These are phyloP conservation scores for Botrytis deweyae DNA, from an alignment of 2,329 filamentous ascomycete genomes.

Conservation along the genomic window DNA sequence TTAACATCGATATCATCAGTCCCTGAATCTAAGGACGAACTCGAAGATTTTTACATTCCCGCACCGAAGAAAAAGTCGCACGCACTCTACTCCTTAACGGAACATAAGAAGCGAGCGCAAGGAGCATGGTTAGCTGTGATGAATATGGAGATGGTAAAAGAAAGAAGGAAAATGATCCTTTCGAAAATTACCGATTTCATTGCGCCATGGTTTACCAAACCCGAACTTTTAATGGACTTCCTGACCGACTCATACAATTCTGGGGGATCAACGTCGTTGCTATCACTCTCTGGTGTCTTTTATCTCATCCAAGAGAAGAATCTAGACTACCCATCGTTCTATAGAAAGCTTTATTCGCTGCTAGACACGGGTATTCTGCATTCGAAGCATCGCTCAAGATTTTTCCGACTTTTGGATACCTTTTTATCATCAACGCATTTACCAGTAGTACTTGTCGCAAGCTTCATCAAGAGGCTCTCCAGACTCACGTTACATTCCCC, in stretches of 20 bases:
- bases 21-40: constrained; percentile 63
- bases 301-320: constrained; percentile 93
- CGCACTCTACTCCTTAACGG: constrained; percentile 60
- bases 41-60: constrained; percentile 67
- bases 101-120: constrained; percentile 78
- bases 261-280: constrained; percentile 80
- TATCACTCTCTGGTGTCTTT: constrained; percentile 90
- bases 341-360: constrained; percentile 88
- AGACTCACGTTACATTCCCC: constrained; percentile 84
- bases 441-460: constrained; percentile 84
- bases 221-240: constrained; percentile 92
- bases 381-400: constrained; percentile 89
- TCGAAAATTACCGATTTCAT: constrained; percentile 73
- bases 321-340: constrained; percentile 94
- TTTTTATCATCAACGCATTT: constrained; percentile 92
- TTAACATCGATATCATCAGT: constrained; percentile 68
- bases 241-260: constrained; percentile 89
- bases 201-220: constrained; percentile 84
- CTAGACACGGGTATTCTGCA: constrained; percentile 84
- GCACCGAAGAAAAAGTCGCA: constrained; percentile 67
- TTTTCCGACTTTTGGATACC: constrained; percentile 87
- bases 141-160: constrained; percentile 61
- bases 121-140: constrained; percentile 84
- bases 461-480: constrained; percentile 92
- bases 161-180: constrained; percentile 78